Evolutionary conservation across 805 yeast genomes (phyloP).

Genomic region (Zygosaccharomyces bisporus): DNA sequence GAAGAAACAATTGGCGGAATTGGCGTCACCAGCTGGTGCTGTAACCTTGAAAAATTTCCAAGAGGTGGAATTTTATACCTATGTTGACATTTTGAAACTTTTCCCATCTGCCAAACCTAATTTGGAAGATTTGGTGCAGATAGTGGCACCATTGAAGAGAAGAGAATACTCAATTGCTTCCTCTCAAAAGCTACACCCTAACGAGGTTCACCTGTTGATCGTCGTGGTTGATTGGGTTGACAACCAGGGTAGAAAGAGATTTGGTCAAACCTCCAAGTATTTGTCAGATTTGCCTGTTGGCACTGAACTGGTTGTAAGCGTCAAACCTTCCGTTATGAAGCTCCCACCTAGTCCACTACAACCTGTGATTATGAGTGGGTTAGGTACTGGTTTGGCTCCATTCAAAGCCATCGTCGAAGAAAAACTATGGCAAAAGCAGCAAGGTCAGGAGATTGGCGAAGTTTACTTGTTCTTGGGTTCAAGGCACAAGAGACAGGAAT

Average conservation of each 20-base stretch:
- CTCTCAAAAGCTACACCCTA: conserved; percentile 87
- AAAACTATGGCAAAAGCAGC: conserved; percentile 86
- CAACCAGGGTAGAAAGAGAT: conserved; percentile 76
- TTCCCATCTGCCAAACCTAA: conserved; percentile 81
- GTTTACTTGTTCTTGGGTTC: conserved; percentile 87
- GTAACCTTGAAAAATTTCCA: conserved; percentile 77
- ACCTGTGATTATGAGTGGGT: conserved; percentile 94
- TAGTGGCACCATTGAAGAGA: conserved; percentile 86
- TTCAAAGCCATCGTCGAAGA: conserved; percentile 97
- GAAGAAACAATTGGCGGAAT: conserved; percentile 53
- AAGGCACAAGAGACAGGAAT: conserved; percentile 92
- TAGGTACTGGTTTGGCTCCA: conserved; percentile 97
- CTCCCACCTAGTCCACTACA: conserved; percentile 81
- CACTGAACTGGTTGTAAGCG: conserved; percentile 84
- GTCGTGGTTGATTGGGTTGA: conserved; percentile 97
- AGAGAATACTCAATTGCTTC: conserved; percentile 98
- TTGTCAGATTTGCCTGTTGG: conserved; percentile 77
- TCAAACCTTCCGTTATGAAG: conserved; percentile 96
- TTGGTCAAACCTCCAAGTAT: conserved; percentile 91
- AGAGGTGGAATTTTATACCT: conserved; percentile 77
- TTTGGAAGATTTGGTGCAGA: conserved; percentile 60
- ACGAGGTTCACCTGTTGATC: conserved; percentile 83
- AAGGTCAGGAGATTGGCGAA: conserved; percentile 86
- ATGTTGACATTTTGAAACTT: conserved; percentile 74
- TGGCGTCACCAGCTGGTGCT: conserved; percentile 79